These are phyloP conservation scores for Fusarium marasasianum DNA, from an alignment of 2,329 filamentous ascomycete species.

Conservation along the genomic window DNA sequence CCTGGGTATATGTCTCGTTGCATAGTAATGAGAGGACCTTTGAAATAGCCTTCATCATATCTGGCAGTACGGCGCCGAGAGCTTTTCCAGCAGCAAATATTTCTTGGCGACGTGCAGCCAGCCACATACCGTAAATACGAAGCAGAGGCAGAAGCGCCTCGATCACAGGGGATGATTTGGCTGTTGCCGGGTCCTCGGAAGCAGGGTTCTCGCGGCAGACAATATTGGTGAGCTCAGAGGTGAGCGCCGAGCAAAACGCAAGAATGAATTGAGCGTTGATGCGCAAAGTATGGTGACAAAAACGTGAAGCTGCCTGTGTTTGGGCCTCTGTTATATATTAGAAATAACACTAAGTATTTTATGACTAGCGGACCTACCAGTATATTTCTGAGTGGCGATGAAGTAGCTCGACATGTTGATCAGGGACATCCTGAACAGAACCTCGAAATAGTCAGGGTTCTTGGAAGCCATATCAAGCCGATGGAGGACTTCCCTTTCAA, in stretches of 20 bases:
- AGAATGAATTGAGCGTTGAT: conserved; percentile 83
- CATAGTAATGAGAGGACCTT: conserved; percentile 61
- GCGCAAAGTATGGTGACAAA: conserved; percentile 73
- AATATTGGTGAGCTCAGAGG: conserved; percentile 73
- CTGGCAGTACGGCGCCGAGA: conserved; percentile 56
- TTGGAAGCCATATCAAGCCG: conserved; percentile 79
- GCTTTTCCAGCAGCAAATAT: conserved; percentile 57
- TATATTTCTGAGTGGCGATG: conserved; percentile 60
- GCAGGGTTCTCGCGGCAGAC: conserved; percentile 35
- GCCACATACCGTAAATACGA: conserved; percentile 65
- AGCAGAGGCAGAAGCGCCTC: conserved; percentile 60
- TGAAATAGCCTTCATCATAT: conserved; percentile 58
- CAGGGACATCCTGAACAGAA: conserved; percentile 81
- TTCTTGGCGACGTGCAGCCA: conserved; percentile 58
- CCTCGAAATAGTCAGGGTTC: conserved; percentile 69
- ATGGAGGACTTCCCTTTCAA: conserved; percentile 86
- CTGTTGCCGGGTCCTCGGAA: conserved; percentile 36
- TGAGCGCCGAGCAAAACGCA: conserved; percentile 74
- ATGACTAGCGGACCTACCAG: conserved; percentile 44
- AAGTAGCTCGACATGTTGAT: conserved; percentile 88
- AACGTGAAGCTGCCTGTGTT: conserved; percentile 55
- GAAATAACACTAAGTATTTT: not conserved
- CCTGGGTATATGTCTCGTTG: conserved; percentile 52
- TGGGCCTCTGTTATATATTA: conserved; percentile 54
- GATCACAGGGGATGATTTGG: conserved; percentile 49